Evolutionary conservation across 2,329 filamentous ascomycete genomes (phyloP).

Genomic region (Sclerotinia spermophila): DNA sequence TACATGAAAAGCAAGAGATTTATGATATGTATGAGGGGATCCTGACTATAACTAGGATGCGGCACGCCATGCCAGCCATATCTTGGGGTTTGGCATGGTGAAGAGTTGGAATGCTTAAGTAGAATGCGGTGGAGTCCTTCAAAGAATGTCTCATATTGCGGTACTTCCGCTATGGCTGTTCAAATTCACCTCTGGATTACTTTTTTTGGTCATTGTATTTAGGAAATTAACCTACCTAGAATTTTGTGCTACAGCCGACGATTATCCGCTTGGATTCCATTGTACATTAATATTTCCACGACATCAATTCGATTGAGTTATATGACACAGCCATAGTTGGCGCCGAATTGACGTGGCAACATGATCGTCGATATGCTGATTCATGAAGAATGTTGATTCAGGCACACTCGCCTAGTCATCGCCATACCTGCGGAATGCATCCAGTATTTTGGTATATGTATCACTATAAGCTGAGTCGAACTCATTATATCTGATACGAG

Average conservation of each 20-base stretch:
- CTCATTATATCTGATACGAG: not conserved
- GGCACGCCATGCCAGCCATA: not conserved
- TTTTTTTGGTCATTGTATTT: too few relatives aligned
- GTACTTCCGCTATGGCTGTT: not conserved
- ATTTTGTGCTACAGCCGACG: not conserved
- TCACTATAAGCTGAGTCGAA: not conserved
- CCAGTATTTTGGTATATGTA: not conserved
- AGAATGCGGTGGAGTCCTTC: not conserved
- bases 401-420: not conserved
- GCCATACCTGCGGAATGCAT: not conserved
- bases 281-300: not conserved
- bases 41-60: slow-evolving; percentile 1
- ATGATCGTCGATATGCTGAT: not conserved
- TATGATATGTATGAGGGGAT: not conserved
- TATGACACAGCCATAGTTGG: not conserved
- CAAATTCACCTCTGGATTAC: not conserved
- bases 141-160: slow-evolving; percentile 8
- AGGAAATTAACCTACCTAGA: not conserved
- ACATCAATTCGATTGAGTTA: not conserved
- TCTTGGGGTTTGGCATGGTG: not conserved
- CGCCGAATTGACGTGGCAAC: not conserved
- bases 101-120: not conserved
- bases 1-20: not conserved
- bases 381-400: slow-evolving; percentile 9
- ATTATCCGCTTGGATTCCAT: not conserved